These are phyloP conservation scores for Microbotryum silenes-acaulis DNA, from an alignment of 1,284 basidiomycete genomes.

Conservation along the genomic window DNA sequence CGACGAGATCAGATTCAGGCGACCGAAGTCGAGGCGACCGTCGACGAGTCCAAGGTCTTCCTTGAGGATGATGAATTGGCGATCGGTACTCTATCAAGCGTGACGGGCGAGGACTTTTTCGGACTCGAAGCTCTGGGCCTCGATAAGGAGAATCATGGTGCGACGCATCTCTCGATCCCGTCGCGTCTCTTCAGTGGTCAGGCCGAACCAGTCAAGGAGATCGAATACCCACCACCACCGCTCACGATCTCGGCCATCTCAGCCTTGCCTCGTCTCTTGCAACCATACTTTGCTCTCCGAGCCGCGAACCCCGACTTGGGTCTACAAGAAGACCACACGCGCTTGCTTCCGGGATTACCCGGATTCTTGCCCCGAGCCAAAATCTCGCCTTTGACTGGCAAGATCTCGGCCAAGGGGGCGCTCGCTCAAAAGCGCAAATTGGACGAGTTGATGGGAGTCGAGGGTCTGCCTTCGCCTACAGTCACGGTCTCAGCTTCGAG, in stretches of 20 bases:
- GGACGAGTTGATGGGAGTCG: too few relatives aligned
- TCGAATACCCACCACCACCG: slow-evolving; percentile 64
- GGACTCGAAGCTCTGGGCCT: slow-evolving; percentile 82
- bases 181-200: slow-evolving; percentile 68
- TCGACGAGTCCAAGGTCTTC: slow-evolving; percentile 65
- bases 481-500: too few relatives aligned
- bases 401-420: slow-evolving; percentile 23
- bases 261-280: slow-evolving; percentile 75
- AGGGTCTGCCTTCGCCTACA: too few relatives aligned
- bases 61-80: slow-evolving; percentile 58
- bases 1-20: slow-evolving; percentile 66
- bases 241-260: slow-evolving; percentile 59
- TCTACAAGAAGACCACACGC: slow-evolving; percentile 28
- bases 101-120: slow-evolving; percentile 87
- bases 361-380: slow-evolving; percentile 18
- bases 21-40: slow-evolving; percentile 7
- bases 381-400: slow-evolving; percentile 14
- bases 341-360: not conserved
- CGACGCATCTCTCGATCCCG: slow-evolving; percentile 68
- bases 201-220: slow-evolving; percentile 36
- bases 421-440: too few relatives aligned
- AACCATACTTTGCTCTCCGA: slow-evolving; percentile 52
- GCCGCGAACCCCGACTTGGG: slow-evolving; percentile 16
- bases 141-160: slow-evolving; percentile 67
- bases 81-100: slow-evolving; percentile 78